A percentile compares a stretch with the other conserved stretches of the same genome.
phyloP scores from a whole-genome alignment of 495 filamentous ascomycete species.

The Aspergillus hancockii region DNA sequence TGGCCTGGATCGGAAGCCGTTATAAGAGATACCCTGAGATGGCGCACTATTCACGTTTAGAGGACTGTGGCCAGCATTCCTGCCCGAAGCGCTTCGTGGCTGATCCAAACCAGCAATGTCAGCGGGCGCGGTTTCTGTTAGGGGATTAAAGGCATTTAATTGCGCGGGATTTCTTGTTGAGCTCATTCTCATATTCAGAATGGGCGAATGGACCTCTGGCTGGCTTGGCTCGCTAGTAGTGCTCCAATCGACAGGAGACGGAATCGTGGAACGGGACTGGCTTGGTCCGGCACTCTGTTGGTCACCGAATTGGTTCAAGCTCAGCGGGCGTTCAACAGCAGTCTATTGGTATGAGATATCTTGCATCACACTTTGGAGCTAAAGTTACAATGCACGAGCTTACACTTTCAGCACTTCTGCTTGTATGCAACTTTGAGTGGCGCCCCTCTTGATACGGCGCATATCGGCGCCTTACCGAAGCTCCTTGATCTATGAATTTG shows the following conservation, averaged over 20 bases:
- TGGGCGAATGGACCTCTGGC: constrained; percentile 7
- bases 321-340: neutral
- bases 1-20: constrained; percentile 4
- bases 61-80: constrained; percentile 16
- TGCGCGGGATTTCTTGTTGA: neutral
- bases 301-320: neutral
- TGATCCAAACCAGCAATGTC: neutral
- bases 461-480: constrained; percentile 44
- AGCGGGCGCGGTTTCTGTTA: neutral
- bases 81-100: constrained; percentile 10
- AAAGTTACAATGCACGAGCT: neutral
- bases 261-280: neutral
- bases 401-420: constrained; percentile 3
- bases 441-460: constrained; percentile 47
- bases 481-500: constrained; percentile 50
- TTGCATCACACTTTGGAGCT: neutral
- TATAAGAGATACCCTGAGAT: constrained; percentile 8
- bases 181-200: constrained; percentile 8
- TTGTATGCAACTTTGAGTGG: constrained; percentile 7
- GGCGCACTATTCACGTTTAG: constrained; percentile 17
- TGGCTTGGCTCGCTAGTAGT: neutral
- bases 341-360: neutral
- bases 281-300: neutral
- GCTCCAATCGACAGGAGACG: neutral
- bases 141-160: neutral